These are phyloP conservation scores for Schizochytrium sp. DNA, from an alignment of 108 stramenopile species.

Conservation along the genomic window DNA sequence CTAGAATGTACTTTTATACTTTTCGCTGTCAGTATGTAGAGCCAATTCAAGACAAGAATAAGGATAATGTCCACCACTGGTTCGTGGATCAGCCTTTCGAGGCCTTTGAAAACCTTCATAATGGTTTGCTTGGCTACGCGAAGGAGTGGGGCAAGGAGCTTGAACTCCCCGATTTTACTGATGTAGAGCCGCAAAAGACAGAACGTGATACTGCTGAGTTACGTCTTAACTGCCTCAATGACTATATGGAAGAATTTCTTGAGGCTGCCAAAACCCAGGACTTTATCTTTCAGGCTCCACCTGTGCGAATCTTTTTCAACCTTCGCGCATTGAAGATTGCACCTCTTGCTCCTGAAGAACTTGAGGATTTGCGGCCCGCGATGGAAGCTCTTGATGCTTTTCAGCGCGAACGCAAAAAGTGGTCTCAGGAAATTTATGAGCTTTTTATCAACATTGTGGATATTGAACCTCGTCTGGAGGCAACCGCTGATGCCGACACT, in stretches of 20 bases:
- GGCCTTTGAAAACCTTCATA: slow-evolving; percentile 11
- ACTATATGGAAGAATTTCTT: slow-evolving; percentile 43
- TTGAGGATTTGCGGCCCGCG: slow-evolving; percentile 36
- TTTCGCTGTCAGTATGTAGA: slow-evolving; percentile 21
- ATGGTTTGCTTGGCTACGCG: background rate
- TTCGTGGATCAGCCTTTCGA: slow-evolving; percentile 55
- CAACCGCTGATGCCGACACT: background rate
- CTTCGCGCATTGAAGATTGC: slow-evolving; percentile 30
- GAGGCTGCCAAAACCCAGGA: background rate
- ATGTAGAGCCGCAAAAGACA: background rate
- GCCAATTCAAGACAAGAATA: background rate
- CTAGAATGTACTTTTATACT: slow-evolving; percentile 19
- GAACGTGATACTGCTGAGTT: slow-evolving; percentile 40
- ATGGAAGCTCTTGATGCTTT: background rate
- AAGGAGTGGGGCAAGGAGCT: slow-evolving; percentile 3
- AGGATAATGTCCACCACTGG: slow-evolving; percentile 37
- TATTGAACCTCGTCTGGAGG: slow-evolving; percentile 19
- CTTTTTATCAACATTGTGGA: background rate
- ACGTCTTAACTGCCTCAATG: slow-evolving; percentile 1
- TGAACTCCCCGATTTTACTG: slow-evolving; percentile 16
- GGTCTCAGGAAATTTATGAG: background rate
- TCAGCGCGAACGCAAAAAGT: background rate
- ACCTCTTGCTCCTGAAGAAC: slow-evolving; percentile 5
- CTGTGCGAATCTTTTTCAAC: slow-evolving; percentile 38
- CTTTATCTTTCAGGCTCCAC: slow-evolving; percentile 13